Base-by-base conservation (phyloP, 495 filamentous ascomycete species). In the Choiromyces venosus region DNA sequence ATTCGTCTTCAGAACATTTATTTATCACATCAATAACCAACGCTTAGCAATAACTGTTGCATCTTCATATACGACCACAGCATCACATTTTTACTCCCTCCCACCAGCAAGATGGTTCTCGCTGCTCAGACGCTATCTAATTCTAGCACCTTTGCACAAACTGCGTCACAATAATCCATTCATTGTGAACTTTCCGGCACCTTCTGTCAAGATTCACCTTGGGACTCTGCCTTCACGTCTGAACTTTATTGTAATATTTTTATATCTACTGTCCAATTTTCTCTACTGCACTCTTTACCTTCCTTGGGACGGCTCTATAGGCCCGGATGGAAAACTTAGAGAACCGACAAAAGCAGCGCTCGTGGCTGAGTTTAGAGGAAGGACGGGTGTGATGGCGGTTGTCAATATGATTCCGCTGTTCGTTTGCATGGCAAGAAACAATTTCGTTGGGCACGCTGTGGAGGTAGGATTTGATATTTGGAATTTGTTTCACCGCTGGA, bases 121-220 rank as follows among this genome's bases (percentile, higher is more conserved):
- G 35, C 81, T 80, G 68, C 74, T 97, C 78, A 97, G 97, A 85
- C 88, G 88, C 74, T 85, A 94, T 79, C 79, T 96, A 68, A 86
- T 96, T 76, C 93, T 94, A 81, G 94, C 95, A 14, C 93, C 95
- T 1, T 83, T 98, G 33, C 89, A 92, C 82, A 87, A 87, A 16
- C 91, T 87, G 74, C 89, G 94, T 37, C 94, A 97, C 84, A 96
- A 95, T 83, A 88, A 90, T 69, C 94, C 96, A 81, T 88, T 97
- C 75, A 88, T 88, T 75, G 83, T 97, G 7, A 94, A 91, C 7
- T 84, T 87, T 19, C 91, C 90, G 56, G 70, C 56, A 36, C 44
- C 42, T 40, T 37, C 39, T 1, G 39, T 74, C 64, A 71, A 73
- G 38, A 80, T 95, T 76, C 93, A 92, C 81, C 87, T 97, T 78